Evolutionary conservation across 345 rosid species (phyloP), one percentile per base, ranked within the genome.

Genomic region (Toxicodendron radicans): DNA sequence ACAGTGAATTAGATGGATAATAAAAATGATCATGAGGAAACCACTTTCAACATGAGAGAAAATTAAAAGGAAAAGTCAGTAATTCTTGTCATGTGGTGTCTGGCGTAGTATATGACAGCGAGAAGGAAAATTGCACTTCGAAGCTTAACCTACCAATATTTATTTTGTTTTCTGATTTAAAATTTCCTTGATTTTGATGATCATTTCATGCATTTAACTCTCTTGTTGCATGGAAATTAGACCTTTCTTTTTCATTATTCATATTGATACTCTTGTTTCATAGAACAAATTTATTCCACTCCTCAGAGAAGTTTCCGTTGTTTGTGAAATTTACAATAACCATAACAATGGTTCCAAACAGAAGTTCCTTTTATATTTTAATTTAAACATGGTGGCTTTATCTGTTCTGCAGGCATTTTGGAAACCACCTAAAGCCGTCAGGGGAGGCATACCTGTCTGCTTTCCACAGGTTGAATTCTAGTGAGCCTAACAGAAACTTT

Each of bases 381-480:
- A n/a, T 20, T 60, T 54, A 51, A 6, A 38, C 63, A 35, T 54
- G 62, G 23, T 33, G 43, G 10, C 62, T 57, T 75, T 70, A 5
- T 57, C 52, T 68, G 33, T 71, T 78, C 62, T 67, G 38, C 85
- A 95, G 99, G 89, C 92, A 75, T 80, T 75, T 10, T 86, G 84
- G 84, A 90, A 87, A 79, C 89, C 87, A 49, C 90, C 92, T 21
- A 95, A 92, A 80, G 87, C 91, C 33, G 83, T 88, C 73, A 83
- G 92, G 75, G 97, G 97, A 68, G 99, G 99, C 57, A 90, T 95
- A 82, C 87, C 93, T 48, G 79, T 92, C 79, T 92, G 90, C 87
- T 92, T 92, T 84, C 97, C 95, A 71, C 97, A 95, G 99, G 99
- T 95, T 82, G 78, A 70, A 20, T 74, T 63, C 78, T 75, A 68